Evolutionary conservation across 352 stramenopile species (phyloP), one percentile per base, ranked within the genome.

Genomic region (Phytophthora meadii): DNA sequence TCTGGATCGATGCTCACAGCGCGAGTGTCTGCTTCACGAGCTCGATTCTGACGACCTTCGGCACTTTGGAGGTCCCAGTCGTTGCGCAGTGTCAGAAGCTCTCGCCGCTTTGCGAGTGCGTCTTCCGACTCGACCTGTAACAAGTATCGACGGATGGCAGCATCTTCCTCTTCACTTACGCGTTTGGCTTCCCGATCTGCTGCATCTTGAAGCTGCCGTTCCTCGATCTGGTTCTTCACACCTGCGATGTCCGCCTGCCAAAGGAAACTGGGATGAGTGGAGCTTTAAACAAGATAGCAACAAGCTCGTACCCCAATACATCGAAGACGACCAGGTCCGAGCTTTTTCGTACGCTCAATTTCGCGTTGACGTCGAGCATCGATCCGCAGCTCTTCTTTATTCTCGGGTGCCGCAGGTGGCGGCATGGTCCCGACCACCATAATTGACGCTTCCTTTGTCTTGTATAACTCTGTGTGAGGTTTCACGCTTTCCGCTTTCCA

Each of bases 101-200:
- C 83, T 19, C 84, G 75, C 24, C 81, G 81, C 56, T 80, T 83
- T 11, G 76, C 81, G 8, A 86, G 58, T 17, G 79, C 81, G 24
- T 92, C 81, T 36, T 93, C 79, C 0, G 82, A 88, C 61, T 93
- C 85, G 44, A 94, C 71, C 40, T 92, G 83, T n/a, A 91, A 64
- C 74, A 94, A 52, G 62, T 92, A 92, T 14, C 81, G 79, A 24
- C 83, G 76, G 27, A 94, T 92, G n/a, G 72, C 68, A 42, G 82
- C 78, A 47, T 81, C 75, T 58, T 92, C 83, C 4, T 91, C 79
- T 46, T 85, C 66, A 12, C 62, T 76, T 0, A 40, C 75, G 10
- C 82, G 74, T 55, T 87, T 78, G 1, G 58, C 56, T 22, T 89
- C 78, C 10, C 54, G 64, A 25, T 88, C 76, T 1, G 48, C 68